Evolutionary conservation across 2,329 filamentous ascomycete species (phyloP), one percentile per base, ranked within the genome.

Genomic region (Neoarthrinium moseri): DNA sequence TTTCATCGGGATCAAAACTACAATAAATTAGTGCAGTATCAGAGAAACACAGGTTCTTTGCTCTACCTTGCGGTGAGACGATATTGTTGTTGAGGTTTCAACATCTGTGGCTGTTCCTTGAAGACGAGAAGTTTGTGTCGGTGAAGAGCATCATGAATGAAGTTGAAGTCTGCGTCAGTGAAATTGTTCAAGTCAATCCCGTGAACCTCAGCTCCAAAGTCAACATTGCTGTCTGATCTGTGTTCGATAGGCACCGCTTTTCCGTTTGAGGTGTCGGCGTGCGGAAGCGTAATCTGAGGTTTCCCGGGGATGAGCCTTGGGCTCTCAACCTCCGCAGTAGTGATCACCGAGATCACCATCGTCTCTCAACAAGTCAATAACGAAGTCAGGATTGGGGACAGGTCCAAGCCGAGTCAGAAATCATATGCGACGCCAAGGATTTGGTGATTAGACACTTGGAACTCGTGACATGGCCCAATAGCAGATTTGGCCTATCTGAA

Each of bases 61-160:
- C 33, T 42, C 17, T 29, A 53, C 52, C 46, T 52, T 6, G 53
- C 44, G 5, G 66, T 67, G 17, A 68, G 51, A 12, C 53, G 51
- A 47, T 68, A 67, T 45, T 67, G 64, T 20, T 66, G 58, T 48
- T 65, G 53, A 1, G 65, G 63, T 11, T 27, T 47, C 6, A 68
- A 56, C 22, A 85, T 70, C 34, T 79, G 71, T 34, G 70, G 59
- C 60, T 90, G 86, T 58, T 80, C 72, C 62, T 87, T 89, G 68
- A 91, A 78, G 21, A 91, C 75, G 8, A 91, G 72, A 11, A 91
- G 78, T 50, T 87, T 84, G 58, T 86, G 70, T 10, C 68, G 74
- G 71, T 87, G 90, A 4, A 91, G 76, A 1, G 85, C 80, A 15
- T 81, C 67, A 48, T 75, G 78, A 57, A 91, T 82, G 18, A 74